Evolutionary conservation across 345 rosid genomes (phyloP).

Genomic region (Bruguiera sexangula): DNA sequence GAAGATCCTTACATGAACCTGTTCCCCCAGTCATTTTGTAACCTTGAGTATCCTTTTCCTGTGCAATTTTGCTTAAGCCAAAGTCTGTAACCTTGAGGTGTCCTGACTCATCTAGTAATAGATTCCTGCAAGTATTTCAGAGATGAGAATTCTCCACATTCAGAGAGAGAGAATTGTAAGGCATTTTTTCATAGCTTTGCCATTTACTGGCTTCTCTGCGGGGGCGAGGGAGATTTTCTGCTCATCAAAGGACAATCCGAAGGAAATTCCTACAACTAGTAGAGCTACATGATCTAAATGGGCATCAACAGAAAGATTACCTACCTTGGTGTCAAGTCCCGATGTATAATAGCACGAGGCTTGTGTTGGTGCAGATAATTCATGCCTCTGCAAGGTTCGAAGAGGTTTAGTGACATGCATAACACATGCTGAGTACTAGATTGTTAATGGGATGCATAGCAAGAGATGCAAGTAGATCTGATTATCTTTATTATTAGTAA

Average conservation of each 20-base stretch:
- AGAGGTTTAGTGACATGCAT: not conserved
- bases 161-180: not conserved
- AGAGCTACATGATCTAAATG: not conserved
- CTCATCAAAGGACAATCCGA: not conserved
- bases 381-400: conserved; percentile 52
- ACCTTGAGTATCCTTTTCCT: conserved; percentile 48
- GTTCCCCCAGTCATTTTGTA: conserved; percentile 66
- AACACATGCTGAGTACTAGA: not conserved
- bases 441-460: conserved; percentile 1
- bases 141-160: not conserved
- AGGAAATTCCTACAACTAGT: not conserved
- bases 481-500: not conserved
- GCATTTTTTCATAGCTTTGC: not conserved
- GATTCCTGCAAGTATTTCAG: conserved; percentile 33
- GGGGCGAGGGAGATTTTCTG: not conserved
- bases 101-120: conserved; percentile 57
- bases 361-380: conserved; percentile 68
- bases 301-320: conserved; percentile 3
- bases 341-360: conserved; percentile 55
- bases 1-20: conserved; percentile 47
- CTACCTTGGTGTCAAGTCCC: conserved; percentile 67
- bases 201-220: not conserved
- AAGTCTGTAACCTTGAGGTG: conserved; percentile 69
- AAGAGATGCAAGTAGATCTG: conserved; percentile 2
- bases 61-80: conserved; percentile 62